Base-by-base conservation (phyloP, 495 filamentous ascomycete genomes). In the Xylaria flabelliformis region DNA sequence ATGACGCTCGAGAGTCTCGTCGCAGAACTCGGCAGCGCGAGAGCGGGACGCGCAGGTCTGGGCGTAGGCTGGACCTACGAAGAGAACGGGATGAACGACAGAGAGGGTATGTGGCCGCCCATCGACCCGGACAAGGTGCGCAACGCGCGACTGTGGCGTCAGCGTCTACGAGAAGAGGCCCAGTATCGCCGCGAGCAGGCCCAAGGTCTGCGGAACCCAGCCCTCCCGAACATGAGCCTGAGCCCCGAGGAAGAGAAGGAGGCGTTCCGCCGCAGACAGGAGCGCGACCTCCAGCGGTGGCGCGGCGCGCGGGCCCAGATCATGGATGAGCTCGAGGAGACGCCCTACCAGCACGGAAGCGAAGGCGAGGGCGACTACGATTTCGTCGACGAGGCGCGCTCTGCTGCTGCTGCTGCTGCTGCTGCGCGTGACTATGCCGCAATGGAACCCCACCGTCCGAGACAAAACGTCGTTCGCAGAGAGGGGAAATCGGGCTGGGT, bases 81-180 rank as follows among this genome's bases (percentile, higher is more conserved):
- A 75, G 90, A 90, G 34, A 98, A 98, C 81, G 95, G 88, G 0
- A 95, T 97, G 78, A 97, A 99, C 81, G 91, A 92, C 86, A 80
- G 80, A 76, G 76, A 74, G 2, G 80, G 79, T 66, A 76, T 83
- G 70, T 98, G 96, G 96, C 96, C 96, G 26, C 96, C 97, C 4
- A 88, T 90, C 1, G 95, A 98, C 79, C 94, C 94, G 56, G 95
- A 98, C 71, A 92, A 94, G 70, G 85, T 93, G 73, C 87, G 90
- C 0, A 80, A 79, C 71, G 75, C 74, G 84, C 50, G 75, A 72
- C 51, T 71, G 77, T 69, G 82, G 80, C 63, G 79, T 75, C 48
- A 81, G 76, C 78, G 78, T 76, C 15, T 76, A 58, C 29, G 76
- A 74, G 32, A 80, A 64, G 69, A 61, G 51, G 42, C 34, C 61